phyloP scores from a whole-genome alignment of 208 protist genomes.

The Herpetomonas samuelpessoai region DNA sequence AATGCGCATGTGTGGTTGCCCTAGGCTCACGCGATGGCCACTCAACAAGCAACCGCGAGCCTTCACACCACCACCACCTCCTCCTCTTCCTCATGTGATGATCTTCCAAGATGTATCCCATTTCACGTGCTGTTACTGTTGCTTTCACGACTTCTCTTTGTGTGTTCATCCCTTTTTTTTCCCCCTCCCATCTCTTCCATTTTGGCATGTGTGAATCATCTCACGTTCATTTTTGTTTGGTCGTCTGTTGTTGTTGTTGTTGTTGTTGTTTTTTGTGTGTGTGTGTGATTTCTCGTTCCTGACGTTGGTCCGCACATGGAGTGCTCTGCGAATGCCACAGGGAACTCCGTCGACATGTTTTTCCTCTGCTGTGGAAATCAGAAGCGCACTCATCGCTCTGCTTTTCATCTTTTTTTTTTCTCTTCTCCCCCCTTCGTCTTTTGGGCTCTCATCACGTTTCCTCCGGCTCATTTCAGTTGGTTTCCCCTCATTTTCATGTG shows the following conservation, averaged over 20 bases:
- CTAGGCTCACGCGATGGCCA: no score
- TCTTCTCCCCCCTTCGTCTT: no score
- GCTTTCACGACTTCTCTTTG: background rate
- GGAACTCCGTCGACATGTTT: no score
- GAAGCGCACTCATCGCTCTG: no score
- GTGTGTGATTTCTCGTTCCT: background rate
- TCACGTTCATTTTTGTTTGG: conserved; percentile 8
- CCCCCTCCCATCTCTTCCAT: conserved; percentile 6
- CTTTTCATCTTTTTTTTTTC: no score
- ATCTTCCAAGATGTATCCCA: background rate
- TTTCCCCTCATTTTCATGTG: background rate
- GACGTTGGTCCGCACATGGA: background rate
- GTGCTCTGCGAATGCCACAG: no score
- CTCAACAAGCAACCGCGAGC: no score
- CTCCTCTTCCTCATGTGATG: background rate
- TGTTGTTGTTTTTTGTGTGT: background rate
- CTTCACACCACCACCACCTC: no score
- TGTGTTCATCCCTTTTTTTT: background rate
- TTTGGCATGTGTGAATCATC: background rate
- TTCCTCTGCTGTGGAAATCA: no score
- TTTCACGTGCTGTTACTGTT: conserved; percentile 1
- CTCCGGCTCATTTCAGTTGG: no score
- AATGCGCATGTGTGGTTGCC: no score
- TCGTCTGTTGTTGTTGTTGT: background rate
- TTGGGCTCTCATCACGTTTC: no score